phyloP scores from a whole-genome alignment of 768 basidiomycete species.

The Tephrocybe rancida region DNA sequence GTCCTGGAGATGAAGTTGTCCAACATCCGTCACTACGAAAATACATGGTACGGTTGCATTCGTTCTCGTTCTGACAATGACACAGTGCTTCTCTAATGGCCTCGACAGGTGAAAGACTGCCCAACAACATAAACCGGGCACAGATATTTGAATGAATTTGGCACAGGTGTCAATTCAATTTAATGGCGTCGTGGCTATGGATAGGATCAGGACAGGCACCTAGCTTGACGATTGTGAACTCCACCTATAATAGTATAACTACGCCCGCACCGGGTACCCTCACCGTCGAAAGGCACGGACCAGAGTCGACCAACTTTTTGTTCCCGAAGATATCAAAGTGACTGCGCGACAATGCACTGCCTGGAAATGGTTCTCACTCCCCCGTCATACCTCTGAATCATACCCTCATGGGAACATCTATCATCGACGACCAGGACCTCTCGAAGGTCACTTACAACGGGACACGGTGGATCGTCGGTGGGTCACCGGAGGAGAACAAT shows the following conservation, averaged over 20 bases:
- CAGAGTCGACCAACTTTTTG: background rate
- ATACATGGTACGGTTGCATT: no score
- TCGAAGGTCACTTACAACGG: constrained; percentile 33
- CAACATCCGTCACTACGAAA: no score
- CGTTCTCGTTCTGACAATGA: no score
- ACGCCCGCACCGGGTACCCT: background rate
- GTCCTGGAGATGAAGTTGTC: no score
- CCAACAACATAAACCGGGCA: no score
- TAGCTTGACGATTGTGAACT: background rate
- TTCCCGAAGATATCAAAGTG: constrained; percentile 7
- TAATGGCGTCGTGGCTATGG: no score
- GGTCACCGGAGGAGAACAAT: constrained; percentile 24
- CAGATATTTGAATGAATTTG: no score
- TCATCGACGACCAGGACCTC: constrained; percentile 38
- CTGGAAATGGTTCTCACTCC: constrained; percentile 3
- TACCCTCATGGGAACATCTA: constrained; percentile 15
- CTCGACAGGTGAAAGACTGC: no score
- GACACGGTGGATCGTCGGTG: constrained; percentile 34
- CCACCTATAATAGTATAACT: background rate
- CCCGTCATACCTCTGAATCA: background rate
- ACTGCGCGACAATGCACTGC: background rate
- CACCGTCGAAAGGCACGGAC: background rate
- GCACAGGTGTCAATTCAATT: no score
- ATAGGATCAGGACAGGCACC: no score
- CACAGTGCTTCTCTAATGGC: no score